Evolutionary conservation across 176 grass and related monocot species (phyloP).

Genomic region (Cocos nucifera): DNA sequence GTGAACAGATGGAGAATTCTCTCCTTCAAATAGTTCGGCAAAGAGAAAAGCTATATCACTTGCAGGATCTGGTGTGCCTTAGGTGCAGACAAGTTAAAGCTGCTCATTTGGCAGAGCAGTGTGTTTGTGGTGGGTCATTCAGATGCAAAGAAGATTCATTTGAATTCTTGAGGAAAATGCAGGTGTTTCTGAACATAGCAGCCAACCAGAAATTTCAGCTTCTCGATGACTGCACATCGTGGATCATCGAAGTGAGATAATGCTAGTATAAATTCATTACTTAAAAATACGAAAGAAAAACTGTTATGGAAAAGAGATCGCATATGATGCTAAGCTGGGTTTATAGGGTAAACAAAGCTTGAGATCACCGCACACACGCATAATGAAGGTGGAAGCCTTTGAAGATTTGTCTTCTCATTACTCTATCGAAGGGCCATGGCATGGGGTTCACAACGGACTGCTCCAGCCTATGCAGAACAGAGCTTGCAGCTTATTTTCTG

Average conservation of each 20-base stretch:
- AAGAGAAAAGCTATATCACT: constrained; percentile 87
- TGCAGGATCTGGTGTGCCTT: constrained; percentile 78
- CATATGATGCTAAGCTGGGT: too few species aligned
- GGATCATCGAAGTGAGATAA: constrained; percentile 60
- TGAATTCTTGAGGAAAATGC: constrained; percentile 67
- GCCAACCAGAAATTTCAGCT: constrained; percentile 53
- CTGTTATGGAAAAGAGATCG: too few species aligned
- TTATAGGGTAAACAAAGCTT: too few species aligned
- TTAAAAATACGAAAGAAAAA: too few species aligned
- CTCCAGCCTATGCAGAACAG: too few species aligned
- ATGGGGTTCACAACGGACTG: too few species aligned
- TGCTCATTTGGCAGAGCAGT: constrained; percentile 69
- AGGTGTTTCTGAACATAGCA: constrained; percentile 48
- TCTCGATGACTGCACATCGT: constrained; percentile 54
- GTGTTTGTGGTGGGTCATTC: constrained; percentile 76
- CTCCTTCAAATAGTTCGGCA: constrained; percentile 81
- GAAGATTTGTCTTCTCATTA: too few species aligned
- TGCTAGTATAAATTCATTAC: too few species aligned
- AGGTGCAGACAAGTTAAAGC: constrained; percentile 89
- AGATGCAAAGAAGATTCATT: constrained; percentile 50
- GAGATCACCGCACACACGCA: too few species aligned
- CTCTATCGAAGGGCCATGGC: too few species aligned
- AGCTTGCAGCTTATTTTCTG: too few species aligned
- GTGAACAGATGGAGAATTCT: constrained; percentile 69
- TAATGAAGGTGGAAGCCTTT: too few species aligned